Conservation (phyloP, 805 yeast genomes). For the Saccharomycopsis oosterbeekiorum region DNA sequence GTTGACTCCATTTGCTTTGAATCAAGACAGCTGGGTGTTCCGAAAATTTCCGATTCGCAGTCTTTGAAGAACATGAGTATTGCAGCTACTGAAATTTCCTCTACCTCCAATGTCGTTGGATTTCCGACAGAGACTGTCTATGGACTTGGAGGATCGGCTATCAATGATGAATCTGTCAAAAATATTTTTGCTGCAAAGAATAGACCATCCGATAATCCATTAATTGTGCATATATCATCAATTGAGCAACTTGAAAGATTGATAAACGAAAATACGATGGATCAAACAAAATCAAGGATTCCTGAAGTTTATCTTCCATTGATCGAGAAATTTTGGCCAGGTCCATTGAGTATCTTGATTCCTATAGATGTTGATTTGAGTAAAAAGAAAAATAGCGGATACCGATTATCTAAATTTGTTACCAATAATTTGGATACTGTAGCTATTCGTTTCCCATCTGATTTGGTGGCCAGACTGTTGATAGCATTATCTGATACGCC, state of each 20-base stretch:
- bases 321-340: slow-evolving; percentile 81
- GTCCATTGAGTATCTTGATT: slow-evolving; percentile 80
- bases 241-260: slow-evolving; percentile 55
- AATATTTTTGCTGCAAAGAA: slow-evolving; percentile 82
- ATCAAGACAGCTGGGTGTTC: slow-evolving; percentile 20
- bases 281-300: slow-evolving; percentile 33
- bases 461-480: slow-evolving; percentile 84
- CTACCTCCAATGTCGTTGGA: slow-evolving; percentile 54
- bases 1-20: slow-evolving; percentile 10
- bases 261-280: slow-evolving; percentile 32
- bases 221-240: slow-evolving; percentile 83
- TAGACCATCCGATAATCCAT: slow-evolving; percentile 91
- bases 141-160: slow-evolving; percentile 86
- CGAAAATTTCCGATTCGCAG: slow-evolving; percentile 31
- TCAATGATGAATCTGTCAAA: slow-evolving; percentile 59
- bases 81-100: slow-evolving; percentile 37
- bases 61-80: slow-evolving; percentile 34
- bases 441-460: slow-evolving; percentile 83
- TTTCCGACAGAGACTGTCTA: slow-evolving; percentile 97
- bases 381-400: slow-evolving; percentile 27
- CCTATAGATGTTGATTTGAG: slow-evolving; percentile 34
- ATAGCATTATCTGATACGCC: slow-evolving; percentile 81
- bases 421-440: slow-evolving; percentile 86
- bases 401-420: slow-evolving; percentile 51
- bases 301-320: slow-evolving; percentile 62